These are phyloP conservation scores for Bruguiera parviflora DNA, from an alignment of 345 rosid species.

Conservation along the genomic window DNA sequence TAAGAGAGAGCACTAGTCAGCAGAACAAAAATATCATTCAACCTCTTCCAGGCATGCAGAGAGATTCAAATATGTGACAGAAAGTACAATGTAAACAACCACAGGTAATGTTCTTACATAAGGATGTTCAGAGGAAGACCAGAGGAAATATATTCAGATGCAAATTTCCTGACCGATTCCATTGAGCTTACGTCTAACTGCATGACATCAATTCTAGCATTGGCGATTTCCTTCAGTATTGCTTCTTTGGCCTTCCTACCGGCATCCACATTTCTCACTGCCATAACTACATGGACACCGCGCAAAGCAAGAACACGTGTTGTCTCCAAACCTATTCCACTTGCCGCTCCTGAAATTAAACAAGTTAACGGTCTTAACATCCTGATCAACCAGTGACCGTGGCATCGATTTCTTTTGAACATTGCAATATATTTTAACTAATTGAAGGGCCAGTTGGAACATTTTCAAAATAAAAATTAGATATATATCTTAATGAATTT, in stretches of 20 bases:
- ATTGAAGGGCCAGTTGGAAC: too few relatives aligned
- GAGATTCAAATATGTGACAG: too few relatives aligned
- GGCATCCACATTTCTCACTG: constrained; percentile 33
- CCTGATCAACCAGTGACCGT: not conserved
- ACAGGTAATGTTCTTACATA: constrained; percentile 24
- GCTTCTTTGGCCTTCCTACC: constrained; percentile 31
- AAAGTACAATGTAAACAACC: not conserved
- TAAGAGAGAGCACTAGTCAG: constrained; percentile 4
- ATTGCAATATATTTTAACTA: not conserved
- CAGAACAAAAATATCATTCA: too few relatives aligned
- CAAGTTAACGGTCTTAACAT: not conserved
- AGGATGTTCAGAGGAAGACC: constrained; percentile 41
- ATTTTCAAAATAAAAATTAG: too few relatives aligned
- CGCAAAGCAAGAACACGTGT: constrained; percentile 36
- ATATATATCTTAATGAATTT: too few relatives aligned
- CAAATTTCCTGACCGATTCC: constrained; percentile 39
- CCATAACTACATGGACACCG: constrained; percentile 28
- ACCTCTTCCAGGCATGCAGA: too few relatives aligned
- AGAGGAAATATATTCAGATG: constrained; percentile 22
- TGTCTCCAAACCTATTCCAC: constrained; percentile 41
- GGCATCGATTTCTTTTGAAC: not conserved
- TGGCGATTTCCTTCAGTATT: constrained; percentile 27
- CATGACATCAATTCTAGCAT: constrained; percentile 32
- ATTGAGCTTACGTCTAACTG: constrained; percentile 42
- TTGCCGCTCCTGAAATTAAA: constrained; percentile 34